Base-by-base conservation (phyloP, 179 eudicot species). In the Silene noctiflora region DNA sequence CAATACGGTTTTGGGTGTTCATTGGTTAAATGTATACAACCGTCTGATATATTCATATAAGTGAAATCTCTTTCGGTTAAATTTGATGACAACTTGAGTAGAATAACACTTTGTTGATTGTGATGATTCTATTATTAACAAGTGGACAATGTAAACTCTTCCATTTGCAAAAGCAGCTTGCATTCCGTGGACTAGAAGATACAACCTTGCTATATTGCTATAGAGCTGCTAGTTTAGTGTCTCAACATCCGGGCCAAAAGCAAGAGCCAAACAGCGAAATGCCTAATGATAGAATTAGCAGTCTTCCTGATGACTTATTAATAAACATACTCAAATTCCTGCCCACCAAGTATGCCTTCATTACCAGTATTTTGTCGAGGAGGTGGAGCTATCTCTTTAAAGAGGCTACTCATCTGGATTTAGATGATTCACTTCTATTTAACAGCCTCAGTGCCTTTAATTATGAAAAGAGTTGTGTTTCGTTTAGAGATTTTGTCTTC, bases 301-400 rank as follows among this genome's bases (percentile, higher is more conserved):
- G 64, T 60, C 64, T 60, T 9, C 64, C 64, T 19, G 64, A 60
- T 60, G 64, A 60, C 1, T 60, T 60, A 2, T 60, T 60, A 6
- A 60, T 60, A 6, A 60, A 19, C 4, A 21, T 60, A 60, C 27
- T 60, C 25, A 20, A 60, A 21, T 6, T 19, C 21, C 64, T 60
- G 64, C 64, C 64, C 64, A 60, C 64, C 64, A 60, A 60, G 64
- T 60, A 20, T 22, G 64, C 64, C 27, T 20, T 60, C 25, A 60
- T 60, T 20, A 60, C 64, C 64, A 60, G 25, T 20, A 60, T 21
- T 20, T 60, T 60, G 64, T 60, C 64, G 64, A 60, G 12, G 64
- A 60, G 27, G 64, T 60, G 64, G 64, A 6, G 25, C 27, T 0
- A 60, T 60, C 64, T 19, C 21, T 60, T 60, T 21, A 60, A 60